Percentiles rank a stretch among this genome's conserved stretches.
Conservation (phyloP, 768 basidiomycete genomes). For the Xerocomellus amylosporus region DNA sequence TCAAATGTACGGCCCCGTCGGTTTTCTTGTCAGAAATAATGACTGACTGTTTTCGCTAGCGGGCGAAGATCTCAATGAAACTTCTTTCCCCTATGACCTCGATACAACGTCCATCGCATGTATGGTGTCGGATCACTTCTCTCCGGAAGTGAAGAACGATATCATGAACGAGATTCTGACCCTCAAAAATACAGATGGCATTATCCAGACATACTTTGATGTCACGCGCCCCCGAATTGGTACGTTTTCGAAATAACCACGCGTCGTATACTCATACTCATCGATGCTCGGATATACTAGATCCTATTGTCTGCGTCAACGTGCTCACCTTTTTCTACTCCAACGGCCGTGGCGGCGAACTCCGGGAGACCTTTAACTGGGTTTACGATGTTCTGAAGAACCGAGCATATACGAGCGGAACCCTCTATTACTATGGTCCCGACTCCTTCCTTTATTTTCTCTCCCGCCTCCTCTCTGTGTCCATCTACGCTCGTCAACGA, state of each 20-base stretch:
- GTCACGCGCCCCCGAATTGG: constrained; percentile 20
- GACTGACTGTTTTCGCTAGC: constrained; percentile 8
- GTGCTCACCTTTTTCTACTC: constrained; percentile 21
- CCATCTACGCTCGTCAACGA: constrained; percentile 14
- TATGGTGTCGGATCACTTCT: constrained; percentile 14
- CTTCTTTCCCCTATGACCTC: constrained; percentile 14
- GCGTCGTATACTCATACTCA: background rate
- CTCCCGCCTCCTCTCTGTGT: constrained; percentile 19
- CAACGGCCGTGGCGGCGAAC: constrained; percentile 18
- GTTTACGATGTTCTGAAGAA: constrained; percentile 21
- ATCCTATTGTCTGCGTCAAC: constrained; percentile 20
- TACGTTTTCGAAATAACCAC: background rate
- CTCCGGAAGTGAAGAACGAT: constrained; percentile 15
- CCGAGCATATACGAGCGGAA: constrained; percentile 19
- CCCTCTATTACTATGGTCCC: constrained; percentile 17
- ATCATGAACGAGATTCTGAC: constrained; percentile 22
- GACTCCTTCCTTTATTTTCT: constrained; percentile 24
- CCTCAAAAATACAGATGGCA: constrained; percentile 17
- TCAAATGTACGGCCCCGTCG: constrained; percentile 8
- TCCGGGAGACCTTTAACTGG: constrained; percentile 23
- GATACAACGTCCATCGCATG: constrained; percentile 23
- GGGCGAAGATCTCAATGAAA: constrained; percentile 4
- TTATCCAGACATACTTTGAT: constrained; percentile 22
- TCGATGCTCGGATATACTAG: background rate
- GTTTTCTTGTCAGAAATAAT: background rate